Base-by-base conservation (phyloP, 768 basidiomycete genomes). In the Lactarius psammicola region DNA sequence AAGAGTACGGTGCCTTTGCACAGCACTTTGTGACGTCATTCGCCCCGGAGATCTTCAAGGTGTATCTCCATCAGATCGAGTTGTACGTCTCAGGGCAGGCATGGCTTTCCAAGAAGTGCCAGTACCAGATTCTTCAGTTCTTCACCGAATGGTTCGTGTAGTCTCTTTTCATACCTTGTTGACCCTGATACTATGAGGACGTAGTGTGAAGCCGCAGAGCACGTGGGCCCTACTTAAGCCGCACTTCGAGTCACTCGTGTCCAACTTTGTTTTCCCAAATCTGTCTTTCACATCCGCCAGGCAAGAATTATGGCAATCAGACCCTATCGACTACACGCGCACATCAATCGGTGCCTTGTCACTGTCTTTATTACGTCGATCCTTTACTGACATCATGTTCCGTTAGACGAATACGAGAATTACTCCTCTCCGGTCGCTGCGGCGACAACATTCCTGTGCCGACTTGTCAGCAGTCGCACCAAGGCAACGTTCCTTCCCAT, bases 221-320 rank as follows among this genome's bases (percentile, higher is more conserved):
- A 96, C 92, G 5, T 95, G 94, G 93, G 77, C 80, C 3, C 81
- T 92, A 42, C 83, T 96, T 73, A 94, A 94, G 75, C 93, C 93
- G 26, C 94, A 93, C 71, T 85, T 90, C 42, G 82, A 90, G 73
- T 85, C 78, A 2, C 83, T 95, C 5, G 84, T 95, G n/a, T 86
- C 88, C 10, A 82, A 80, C 42, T 94, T 94, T 71, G 86, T 90
- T 23, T 95, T 94, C 81, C 92, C 94, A 34, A 89, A 92, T 72
- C 82, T 96, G 31, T 89, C 86, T 26, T 94, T 95, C 78, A 89
- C 86, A 30, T 77, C 85, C 15, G 75, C 81, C 2, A 86, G 87
- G 71, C 80, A 86, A 70, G 81, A 86, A 51, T 78, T 89, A 5
- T 95, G 93, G 91, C 82, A 87, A 61, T 77, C 76, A n/a, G 94